A percentile compares a stretch with the other conserved stretches of the same genome.
Evolutionary conservation across 306 rosid genomes (phyloP).

Genomic region (Cucumis melo): DNA sequence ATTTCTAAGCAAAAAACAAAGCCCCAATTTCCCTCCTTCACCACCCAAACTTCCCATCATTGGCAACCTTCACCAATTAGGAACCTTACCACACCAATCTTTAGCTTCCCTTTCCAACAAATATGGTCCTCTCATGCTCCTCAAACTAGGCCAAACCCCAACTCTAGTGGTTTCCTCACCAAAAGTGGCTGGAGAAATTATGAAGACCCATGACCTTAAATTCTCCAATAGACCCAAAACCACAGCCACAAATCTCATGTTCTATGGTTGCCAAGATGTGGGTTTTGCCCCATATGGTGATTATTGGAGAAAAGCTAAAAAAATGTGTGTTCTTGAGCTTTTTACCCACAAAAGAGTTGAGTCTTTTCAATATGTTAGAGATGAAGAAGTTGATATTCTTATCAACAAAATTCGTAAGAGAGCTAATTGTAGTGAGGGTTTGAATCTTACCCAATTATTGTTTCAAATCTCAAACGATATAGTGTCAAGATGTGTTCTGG

Average conservation of each 20-base stretch:
- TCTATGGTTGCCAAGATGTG: background rate
- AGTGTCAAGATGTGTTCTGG: background rate
- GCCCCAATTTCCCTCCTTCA: conserved; percentile 2
- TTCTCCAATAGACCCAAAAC: background rate
- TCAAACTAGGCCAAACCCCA: conserved; percentile 29
- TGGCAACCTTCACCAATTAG: conserved; percentile 43
- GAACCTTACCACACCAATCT: conserved; percentile 17
- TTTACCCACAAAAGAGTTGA: background rate
- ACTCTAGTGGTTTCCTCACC: conserved; percentile 6
- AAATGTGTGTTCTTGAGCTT: background rate
- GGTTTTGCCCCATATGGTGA: background rate
- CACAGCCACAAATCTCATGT: background rate
- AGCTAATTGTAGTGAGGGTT: background rate
- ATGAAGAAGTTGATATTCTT: background rate
- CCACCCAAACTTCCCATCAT: conserved; percentile 23
- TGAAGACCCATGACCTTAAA: background rate
- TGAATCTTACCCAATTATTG: conserved; percentile 3
- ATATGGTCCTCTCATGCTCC: conserved; percentile 42
- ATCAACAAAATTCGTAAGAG: background rate
- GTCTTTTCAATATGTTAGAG: background rate
- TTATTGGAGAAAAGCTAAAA: conserved; percentile 14
- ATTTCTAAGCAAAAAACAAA: background rate
- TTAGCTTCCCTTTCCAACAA: conserved; percentile 17
- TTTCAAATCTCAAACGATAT: background rate
- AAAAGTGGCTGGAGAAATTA: background rate